A percentile compares a stretch with the other conserved stretches of the same genome.
Conservation (phyloP, 192 early-diverging fungal species). For the Nowakowskiella sp. region DNA sequence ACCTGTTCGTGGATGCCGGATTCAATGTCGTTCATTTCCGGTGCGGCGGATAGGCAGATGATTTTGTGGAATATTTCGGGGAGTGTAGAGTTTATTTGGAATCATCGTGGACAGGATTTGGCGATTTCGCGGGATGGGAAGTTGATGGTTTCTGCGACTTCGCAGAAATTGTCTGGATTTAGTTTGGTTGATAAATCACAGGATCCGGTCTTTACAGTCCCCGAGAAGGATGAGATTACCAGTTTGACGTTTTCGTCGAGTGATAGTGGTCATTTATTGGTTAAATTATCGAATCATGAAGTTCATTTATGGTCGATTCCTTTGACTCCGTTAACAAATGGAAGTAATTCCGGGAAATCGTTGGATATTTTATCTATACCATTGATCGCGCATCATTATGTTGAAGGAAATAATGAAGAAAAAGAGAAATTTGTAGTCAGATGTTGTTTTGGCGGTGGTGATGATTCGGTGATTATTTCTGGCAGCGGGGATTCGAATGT, state of each 20-base stretch:
- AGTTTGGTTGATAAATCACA: neutral
- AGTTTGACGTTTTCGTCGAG: constrained; percentile 52
- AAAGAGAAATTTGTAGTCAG: constrained; percentile 84
- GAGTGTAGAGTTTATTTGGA: too few relatives aligned
- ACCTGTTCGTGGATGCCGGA: constrained; percentile 87
- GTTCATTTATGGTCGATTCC: too few relatives aligned
- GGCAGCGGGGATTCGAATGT: constrained; percentile 85
- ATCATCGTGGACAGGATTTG: constrained; percentile 54
- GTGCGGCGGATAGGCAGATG: constrained; percentile 68
- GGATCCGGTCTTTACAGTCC: constrained; percentile 9
- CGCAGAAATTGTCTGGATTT: neutral
- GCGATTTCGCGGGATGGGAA: constrained; percentile 51
- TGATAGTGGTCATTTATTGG: constrained; percentile 53
- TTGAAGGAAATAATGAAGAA: constrained; percentile 2
- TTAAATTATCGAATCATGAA: constrained; percentile 42
- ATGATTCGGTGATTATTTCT: constrained; percentile 74
- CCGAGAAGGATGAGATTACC: constrained; percentile 52
- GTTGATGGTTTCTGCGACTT: constrained; percentile 40
- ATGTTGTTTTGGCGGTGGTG: constrained; percentile 79
- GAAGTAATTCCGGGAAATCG: constrained; percentile 2
- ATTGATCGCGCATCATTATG: constrained; percentile 7
- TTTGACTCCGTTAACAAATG: too few relatives aligned
- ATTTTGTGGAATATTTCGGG: constrained; percentile 60
- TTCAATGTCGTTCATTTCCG: constrained; percentile 74
- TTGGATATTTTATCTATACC: neutral